phyloP scores from a whole-genome alignment of 2,329 filamentous ascomycete genomes.

The Microcyclospora tardicrescens region DNA sequence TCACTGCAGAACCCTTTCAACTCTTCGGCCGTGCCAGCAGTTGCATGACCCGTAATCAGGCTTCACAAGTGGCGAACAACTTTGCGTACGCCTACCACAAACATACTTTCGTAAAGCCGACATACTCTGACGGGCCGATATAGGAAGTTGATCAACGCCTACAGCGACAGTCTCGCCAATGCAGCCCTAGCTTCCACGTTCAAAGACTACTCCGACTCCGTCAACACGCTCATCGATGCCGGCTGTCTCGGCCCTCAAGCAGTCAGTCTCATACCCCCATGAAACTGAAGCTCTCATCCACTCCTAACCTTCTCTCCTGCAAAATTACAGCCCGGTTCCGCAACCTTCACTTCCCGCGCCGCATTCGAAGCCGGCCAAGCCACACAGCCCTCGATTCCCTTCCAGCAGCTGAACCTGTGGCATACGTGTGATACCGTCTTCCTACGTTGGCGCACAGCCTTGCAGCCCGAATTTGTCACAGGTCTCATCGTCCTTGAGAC shows the following conservation, averaged over 20 bases:
- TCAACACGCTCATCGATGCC: slow-evolving; percentile 9
- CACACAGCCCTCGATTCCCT: slow-evolving; percentile 8
- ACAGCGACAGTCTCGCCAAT: slow-evolving; percentile 4
- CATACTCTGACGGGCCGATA: slow-evolving; percentile 4
- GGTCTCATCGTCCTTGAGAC: slow-evolving; percentile 19
- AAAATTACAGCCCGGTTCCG: neutral
- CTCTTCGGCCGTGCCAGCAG: neutral
- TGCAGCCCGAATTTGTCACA: slow-evolving; percentile 12
- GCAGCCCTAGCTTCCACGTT: slow-evolving; percentile 4
- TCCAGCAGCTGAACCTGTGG: slow-evolving; percentile 10
- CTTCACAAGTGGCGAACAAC: slow-evolving; percentile 53
- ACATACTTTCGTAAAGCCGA: too few relatives aligned
- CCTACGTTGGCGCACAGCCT: slow-evolving; percentile 10
- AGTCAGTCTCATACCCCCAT: neutral
- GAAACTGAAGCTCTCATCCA: too few relatives aligned
- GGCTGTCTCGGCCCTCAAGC: neutral
- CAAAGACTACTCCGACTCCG: slow-evolving; percentile 9
- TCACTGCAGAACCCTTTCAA: neutral
- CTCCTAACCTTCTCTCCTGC: too few relatives aligned
- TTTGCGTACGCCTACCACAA: slow-evolving; percentile 6
- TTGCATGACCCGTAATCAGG: slow-evolving; percentile 55
- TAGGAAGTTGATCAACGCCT: slow-evolving; percentile 6
- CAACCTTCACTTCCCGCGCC: slow-evolving; percentile 8
- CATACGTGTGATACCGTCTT: slow-evolving; percentile 10
- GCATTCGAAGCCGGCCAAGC: slow-evolving; percentile 7